A percentile compares a stretch with the other conserved stretches of the same genome.
Conservation (phyloP, 495 filamentous ascomycete species). For the Trichoderma virens region DNA sequence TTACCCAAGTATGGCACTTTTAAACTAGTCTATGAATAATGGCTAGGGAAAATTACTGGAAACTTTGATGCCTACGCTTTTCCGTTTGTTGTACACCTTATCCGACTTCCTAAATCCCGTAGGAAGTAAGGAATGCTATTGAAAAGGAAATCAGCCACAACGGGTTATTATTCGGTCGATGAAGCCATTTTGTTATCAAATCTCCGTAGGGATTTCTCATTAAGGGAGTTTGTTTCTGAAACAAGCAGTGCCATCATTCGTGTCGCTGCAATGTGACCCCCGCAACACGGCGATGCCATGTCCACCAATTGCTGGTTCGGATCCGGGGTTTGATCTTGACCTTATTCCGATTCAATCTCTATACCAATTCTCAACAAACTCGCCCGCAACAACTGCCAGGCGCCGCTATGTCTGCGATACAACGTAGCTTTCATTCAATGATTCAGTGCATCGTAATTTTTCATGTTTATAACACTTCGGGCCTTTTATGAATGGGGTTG, state of each 20-base stretch:
- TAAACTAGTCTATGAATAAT: too few relatives aligned
- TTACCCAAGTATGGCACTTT: too few relatives aligned
- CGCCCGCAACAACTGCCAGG: neutral
- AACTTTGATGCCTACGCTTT: too few relatives aligned
- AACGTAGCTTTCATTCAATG: neutral
- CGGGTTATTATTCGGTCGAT: neutral
- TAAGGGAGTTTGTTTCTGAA: neutral
- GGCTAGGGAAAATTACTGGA: too few relatives aligned
- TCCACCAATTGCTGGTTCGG: too few relatives aligned
- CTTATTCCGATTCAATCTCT: neutral
- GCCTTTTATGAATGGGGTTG: constrained; percentile 1
- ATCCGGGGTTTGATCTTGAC: neutral
- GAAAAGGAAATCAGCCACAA: too few relatives aligned
- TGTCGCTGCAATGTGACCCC: neutral
- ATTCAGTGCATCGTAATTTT: neutral
- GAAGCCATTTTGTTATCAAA: neutral
- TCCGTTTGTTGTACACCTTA: too few relatives aligned
- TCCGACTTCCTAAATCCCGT: too few relatives aligned
- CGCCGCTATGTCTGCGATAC: neutral
- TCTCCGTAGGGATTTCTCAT: neutral
- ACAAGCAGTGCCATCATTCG: neutral
- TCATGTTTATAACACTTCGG: neutral
- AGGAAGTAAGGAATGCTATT: too few relatives aligned
- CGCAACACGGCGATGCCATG: neutral
- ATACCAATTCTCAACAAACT: neutral